Conservation (phyloP, 495 filamentous ascomycete genomes). For the Bathelium albidoporum region DNA sequence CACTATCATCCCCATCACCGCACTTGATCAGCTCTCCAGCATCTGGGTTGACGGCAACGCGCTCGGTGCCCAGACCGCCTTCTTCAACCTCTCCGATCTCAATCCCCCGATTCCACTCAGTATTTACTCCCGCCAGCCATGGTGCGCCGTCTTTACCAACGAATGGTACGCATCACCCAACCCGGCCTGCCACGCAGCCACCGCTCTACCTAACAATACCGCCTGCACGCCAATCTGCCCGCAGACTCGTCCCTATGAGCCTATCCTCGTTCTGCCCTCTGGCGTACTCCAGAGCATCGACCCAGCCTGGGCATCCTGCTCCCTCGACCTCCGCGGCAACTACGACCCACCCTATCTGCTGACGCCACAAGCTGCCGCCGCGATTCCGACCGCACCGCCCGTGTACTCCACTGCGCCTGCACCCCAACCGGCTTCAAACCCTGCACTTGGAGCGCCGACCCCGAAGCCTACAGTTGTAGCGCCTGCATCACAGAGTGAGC, state of each 20-base stretch:
- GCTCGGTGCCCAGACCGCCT: constrained; percentile 1
- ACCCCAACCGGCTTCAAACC: neutral
- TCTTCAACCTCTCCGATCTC: constrained; percentile 10
- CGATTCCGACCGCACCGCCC: neutral
- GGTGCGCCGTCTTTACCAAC: neutral
- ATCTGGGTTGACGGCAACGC: neutral
- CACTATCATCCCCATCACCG: constrained; percentile 4
- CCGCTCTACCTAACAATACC: neutral
- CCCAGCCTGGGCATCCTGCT: constrained; percentile 3
- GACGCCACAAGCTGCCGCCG: neutral
- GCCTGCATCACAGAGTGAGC: too few relatives aligned
- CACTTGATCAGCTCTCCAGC: neutral
- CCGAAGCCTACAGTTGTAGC: neutral
- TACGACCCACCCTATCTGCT: constrained; percentile 5
- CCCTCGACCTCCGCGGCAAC: neutral
- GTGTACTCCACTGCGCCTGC: neutral
- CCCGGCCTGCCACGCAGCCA: neutral
- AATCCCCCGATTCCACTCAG: constrained; percentile 8
- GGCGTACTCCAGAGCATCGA: constrained; percentile 5
- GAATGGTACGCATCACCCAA: neutral
- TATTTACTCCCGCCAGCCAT: constrained; percentile 6
- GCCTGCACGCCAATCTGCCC: neutral
- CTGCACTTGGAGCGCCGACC: neutral
- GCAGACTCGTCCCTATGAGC: constrained; percentile 1
- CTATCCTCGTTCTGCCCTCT: neutral